phyloP scores from a whole-genome alignment of 2,329 filamentous ascomycete species.

The Aureobasidium sp. region DNA sequence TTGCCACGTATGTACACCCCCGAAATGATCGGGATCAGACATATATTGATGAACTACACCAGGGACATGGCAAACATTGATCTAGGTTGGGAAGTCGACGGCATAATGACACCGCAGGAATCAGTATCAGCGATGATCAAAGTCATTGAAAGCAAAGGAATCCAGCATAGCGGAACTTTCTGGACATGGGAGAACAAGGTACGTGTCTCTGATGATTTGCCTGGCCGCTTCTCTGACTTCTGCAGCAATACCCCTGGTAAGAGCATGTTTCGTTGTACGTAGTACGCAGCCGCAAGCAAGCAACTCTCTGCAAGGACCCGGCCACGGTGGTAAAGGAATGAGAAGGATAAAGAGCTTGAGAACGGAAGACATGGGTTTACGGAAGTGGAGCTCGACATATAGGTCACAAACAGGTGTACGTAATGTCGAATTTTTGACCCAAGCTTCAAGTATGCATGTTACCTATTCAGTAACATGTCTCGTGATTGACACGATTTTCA shows the following conservation, averaged over 20 bases:
- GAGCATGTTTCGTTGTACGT: neutral
- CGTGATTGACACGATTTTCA: neutral
- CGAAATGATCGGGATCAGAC: neutral
- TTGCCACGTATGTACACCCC: constrained; percentile 34
- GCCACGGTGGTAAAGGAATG: neutral
- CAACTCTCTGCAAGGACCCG: neutral
- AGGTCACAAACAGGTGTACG: neutral
- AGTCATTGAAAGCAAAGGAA: constrained; percentile 42
- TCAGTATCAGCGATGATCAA: constrained; percentile 42
- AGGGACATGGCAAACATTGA: constrained; percentile 47
- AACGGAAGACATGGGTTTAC: neutral
- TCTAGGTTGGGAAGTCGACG: constrained; percentile 43
- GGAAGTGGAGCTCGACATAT: neutral
- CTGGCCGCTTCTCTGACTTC: neutral
- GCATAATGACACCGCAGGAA: constrained; percentile 42
- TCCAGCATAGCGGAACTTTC: constrained; percentile 44
- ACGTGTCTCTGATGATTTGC: neutral
- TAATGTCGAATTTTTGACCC: neutral
- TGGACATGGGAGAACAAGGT: constrained; percentile 46
- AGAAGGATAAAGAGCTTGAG: neutral
- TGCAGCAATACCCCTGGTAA: constrained; percentile 23
- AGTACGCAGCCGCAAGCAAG: neutral
- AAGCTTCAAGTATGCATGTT: neutral
- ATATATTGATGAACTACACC: constrained; percentile 6
- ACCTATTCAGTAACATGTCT: neutral